Evolutionary conservation across 768 basidiomycete genomes (phyloP).

Genomic region (Boletales sp.): DNA sequence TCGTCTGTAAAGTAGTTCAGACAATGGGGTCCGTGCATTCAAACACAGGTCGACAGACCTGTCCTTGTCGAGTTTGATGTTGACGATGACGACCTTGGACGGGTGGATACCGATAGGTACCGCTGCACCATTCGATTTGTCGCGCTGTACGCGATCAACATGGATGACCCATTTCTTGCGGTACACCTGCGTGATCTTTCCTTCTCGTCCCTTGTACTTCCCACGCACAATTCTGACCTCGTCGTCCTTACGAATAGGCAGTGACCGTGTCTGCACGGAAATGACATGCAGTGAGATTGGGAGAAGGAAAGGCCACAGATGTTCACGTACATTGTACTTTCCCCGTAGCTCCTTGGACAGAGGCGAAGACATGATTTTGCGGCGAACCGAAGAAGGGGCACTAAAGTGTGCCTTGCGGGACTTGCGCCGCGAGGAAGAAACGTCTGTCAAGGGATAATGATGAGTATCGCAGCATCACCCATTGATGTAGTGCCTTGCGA

Average conservation of each 20-base stretch:
- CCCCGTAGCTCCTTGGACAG: conserved; percentile 91
- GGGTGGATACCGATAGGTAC: conserved; percentile 94
- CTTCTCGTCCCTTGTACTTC: conserved; percentile 98
- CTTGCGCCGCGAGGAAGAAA: conserved; percentile 95
- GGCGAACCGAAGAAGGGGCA: conserved; percentile 90
- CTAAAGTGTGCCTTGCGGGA: conserved; percentile 97
- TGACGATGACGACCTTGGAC: conserved; percentile 92
- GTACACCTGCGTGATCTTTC: conserved; percentile 96
- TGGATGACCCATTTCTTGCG: conserved; percentile 99
- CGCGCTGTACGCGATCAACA: conserved; percentile 95
- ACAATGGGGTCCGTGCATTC: background rate
- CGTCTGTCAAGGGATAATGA: conserved; percentile 47
- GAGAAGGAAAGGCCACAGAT: background rate
- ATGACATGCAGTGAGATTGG: background rate
- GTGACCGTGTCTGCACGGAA: conserved; percentile 66
- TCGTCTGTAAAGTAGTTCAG: conserved; percentile 43
- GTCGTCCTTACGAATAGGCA: conserved; percentile 97
- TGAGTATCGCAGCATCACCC: conserved; percentile 29
- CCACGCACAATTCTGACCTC: conserved; percentile 96
- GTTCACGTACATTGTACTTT: conserved; percentile 78
- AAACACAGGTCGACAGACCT: conserved; percentile 40
- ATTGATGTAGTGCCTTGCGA: conserved; percentile 10
- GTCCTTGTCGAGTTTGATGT: conserved; percentile 91
- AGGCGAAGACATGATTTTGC: conserved; percentile 97
- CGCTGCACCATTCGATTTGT: conserved; percentile 95